phyloP scores from a whole-genome alignment of 768 basidiomycete genomes.

The Boletus vinaceobasis region DNA sequence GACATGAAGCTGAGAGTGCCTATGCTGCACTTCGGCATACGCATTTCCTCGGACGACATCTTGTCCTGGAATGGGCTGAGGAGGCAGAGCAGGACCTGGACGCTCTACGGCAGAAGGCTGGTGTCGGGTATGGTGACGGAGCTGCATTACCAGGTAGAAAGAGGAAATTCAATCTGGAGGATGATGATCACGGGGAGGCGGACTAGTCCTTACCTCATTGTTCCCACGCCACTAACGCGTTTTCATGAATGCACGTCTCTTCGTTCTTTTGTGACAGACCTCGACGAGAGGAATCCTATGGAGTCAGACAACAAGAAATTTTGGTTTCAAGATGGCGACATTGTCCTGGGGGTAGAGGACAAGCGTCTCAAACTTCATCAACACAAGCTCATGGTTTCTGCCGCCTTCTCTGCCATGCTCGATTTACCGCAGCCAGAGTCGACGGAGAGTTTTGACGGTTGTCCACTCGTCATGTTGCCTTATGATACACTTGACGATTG shows the following conservation, averaged over 20 bases:
- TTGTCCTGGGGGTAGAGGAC: conserved; percentile 28
- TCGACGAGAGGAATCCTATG: not conserved
- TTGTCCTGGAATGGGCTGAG: conserved; percentile 93
- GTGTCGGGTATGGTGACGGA: conserved; percentile 70
- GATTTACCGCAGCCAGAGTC: conserved; percentile 30
- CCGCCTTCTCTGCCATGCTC: conserved; percentile 38
- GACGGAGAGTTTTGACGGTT: conserved; percentile 31
- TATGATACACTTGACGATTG: conserved; percentile 29
- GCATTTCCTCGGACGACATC: conserved; percentile 91
- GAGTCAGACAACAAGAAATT: conserved; percentile 1
- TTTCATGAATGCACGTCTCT: not conserved
- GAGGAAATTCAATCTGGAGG: conserved; percentile 61
- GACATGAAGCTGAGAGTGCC: conserved; percentile 87
- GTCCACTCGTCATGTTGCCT: conserved; percentile 29
- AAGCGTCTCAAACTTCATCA: conserved; percentile 28
- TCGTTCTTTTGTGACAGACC: not conserved
- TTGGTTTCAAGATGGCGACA: conserved; percentile 37
- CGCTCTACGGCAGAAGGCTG: conserved; percentile 71
- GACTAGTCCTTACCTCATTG: conserved; percentile 3
- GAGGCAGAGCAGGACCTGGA: conserved; percentile 79
- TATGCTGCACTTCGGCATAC: conserved; percentile 86
- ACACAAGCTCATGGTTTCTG: conserved; percentile 16
- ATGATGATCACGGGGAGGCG: conserved; percentile 33
- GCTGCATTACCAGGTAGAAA: conserved; percentile 71
- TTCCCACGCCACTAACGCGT: conserved; percentile 8